These are phyloP conservation scores for Leptosphaerulina australis DNA, from an alignment of 2,329 filamentous ascomycete species.

Conservation along the genomic window DNA sequence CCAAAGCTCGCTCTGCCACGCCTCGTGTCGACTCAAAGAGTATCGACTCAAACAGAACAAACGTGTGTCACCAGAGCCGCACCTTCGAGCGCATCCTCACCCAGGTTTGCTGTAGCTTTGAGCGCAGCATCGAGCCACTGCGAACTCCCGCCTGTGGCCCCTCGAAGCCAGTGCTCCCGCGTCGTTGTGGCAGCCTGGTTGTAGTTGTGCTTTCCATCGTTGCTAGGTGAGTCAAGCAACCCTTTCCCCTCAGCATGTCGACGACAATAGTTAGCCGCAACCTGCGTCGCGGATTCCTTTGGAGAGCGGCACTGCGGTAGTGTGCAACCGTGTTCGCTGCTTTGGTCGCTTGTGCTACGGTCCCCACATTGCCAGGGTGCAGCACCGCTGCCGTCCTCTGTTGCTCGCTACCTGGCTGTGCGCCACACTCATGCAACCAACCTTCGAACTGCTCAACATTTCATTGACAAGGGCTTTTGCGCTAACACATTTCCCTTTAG, in stretches of 20 bases:
- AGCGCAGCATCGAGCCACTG: slow-evolving; percentile 21
- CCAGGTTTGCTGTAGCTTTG: slow-evolving; percentile 28
- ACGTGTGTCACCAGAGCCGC: slow-evolving; percentile 34
- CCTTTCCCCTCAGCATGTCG: slow-evolving; percentile 14
- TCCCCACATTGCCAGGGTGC: slow-evolving; percentile 39
- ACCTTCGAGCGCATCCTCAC: slow-evolving; percentile 19
- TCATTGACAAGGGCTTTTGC: slow-evolving; percentile 27
- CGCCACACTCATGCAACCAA: slow-evolving; percentile 47
- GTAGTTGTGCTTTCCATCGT: slow-evolving; percentile 23
- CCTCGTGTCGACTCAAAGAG: slow-evolving; percentile 33
- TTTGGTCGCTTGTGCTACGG: slow-evolving; percentile 40
- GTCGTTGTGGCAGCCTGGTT: slow-evolving; percentile 13
- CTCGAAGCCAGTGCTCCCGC: slow-evolving; percentile 16
- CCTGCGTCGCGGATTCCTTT: slow-evolving; percentile 17
- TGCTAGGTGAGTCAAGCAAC: slow-evolving; percentile 44
- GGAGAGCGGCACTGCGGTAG: slow-evolving; percentile 31
- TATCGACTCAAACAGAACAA: slow-evolving; percentile 35
- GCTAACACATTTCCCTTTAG: slow-evolving; percentile 39
- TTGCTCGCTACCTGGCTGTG: slow-evolving; percentile 42
- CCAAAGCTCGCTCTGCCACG: slow-evolving; percentile 10
- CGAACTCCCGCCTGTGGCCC: slow-evolving; percentile 5
- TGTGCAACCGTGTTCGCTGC: slow-evolving; percentile 43
- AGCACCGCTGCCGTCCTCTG: slow-evolving; percentile 43
- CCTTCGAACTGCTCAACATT: slow-evolving; percentile 36
- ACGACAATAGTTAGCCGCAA: slow-evolving; percentile 21